Evolutionary conservation across 495 filamentous ascomycete genomes (phyloP), one percentile per base, ranked within the genome.

Genomic region (Penicillium fimorum): DNA sequence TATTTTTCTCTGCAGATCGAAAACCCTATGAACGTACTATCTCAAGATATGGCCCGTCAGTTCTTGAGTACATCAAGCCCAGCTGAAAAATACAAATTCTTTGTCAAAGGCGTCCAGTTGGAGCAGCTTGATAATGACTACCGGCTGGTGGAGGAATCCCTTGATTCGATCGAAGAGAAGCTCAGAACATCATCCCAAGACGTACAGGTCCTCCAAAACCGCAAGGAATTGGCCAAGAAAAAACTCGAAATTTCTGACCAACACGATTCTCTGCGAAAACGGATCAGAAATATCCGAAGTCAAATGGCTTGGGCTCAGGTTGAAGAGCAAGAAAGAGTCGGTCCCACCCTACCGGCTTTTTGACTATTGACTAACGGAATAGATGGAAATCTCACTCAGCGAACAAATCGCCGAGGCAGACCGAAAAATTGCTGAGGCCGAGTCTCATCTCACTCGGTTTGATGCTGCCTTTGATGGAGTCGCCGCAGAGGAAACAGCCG

Each of bases 21-120:
- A 67, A 99, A 99, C 56, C 94, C 94, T 0, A 88, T 99, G 76
- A 99, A 95, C 58, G 88, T 97, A n/a, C 82, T 99, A 27, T 96
- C 93, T 2, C 94, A 99, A 70, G 94, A 99, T 65, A 88, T 89
- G 70, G 94, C 94, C 32, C 87, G 93, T 15, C 88, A 96, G 56
- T 99, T 99, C 66, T 79, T 99, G 9, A 96, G 90, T 68, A 79
- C 84, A 22, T 94, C 95, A 20, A 87, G 81, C 20, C 82, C 91
- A 5, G 72, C 78, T 5, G 85, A 93, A 48, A 99, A 97, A 67
- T 99, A 97, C 78, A 93, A 90, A 61, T 96, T 96, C 61, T 99
- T 97, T 66, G 84, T 96, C 51, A 91, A 96, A 67, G 94, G 94
- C 22, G 94, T 96, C 5, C 92, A 97, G 65, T 78, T 99, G 3